These are phyloP conservation scores for Xerocomus subilludens DNA, from an alignment of 1,284 basidiomycete species.

Conservation along the genomic window DNA sequence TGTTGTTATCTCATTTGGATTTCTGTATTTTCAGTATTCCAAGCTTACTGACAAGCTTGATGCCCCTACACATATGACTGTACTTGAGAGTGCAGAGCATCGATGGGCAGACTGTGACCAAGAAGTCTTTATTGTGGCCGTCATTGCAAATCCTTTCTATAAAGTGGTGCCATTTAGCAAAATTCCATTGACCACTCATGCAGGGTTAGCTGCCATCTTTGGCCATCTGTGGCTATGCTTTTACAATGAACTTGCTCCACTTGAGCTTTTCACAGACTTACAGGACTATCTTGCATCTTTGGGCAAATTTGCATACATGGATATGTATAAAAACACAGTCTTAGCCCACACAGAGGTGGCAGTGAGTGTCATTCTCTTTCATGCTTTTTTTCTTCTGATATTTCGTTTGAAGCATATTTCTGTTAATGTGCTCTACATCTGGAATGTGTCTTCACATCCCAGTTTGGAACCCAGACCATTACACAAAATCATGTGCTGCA, in stretches of 20 bases:
- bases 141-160: slow-evolving; percentile 30
- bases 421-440: slow-evolving; percentile 17
- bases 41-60: neutral
- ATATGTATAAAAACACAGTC: slow-evolving; percentile 15
- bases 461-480: slow-evolving; percentile 1
- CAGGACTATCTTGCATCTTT: slow-evolving; percentile 8
- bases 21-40: slow-evolving; percentile 20
- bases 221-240: slow-evolving; percentile 19
- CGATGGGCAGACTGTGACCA: slow-evolving; percentile 24
- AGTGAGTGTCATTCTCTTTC: too few relatives aligned
- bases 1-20: slow-evolving; percentile 28
- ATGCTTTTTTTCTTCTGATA: neutral
- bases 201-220: slow-evolving; percentile 17
- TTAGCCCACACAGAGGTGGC: neutral
- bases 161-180: neutral
- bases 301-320: slow-evolving; percentile 18
- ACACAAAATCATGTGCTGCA: slow-evolving; percentile 2
- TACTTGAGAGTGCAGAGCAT: slow-evolving; percentile 24
- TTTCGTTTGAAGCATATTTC: neutral
- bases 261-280: slow-evolving; percentile 24
- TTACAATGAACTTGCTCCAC: neutral
- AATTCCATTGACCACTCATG: neutral
- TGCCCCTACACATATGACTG: neutral
- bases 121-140: too few relatives aligned
- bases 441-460: slow-evolving; percentile 1